A percentile compares a stretch with the other conserved stretches of the same genome.
These are phyloP conservation scores for Saururus chinensis DNA, from an alignment of 164 flowering plant genomes.

Conservation along the genomic window DNA sequence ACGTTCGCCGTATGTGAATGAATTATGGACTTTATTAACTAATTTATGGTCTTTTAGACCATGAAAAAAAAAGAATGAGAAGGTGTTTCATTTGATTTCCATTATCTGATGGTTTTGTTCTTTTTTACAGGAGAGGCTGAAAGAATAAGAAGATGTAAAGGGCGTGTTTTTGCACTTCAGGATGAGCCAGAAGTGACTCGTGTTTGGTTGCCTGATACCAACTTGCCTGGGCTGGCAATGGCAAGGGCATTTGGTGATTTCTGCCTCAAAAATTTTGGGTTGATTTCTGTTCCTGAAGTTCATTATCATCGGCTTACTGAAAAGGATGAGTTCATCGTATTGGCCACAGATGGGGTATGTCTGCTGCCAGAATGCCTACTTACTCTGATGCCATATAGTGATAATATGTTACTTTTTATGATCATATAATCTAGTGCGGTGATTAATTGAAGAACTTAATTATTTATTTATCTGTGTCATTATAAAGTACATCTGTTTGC, in stretches of 20 bases:
- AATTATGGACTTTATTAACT: not conserved
- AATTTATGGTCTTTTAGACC: too few relatives aligned
- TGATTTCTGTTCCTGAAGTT: conserved; percentile 81
- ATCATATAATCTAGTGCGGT: not conserved
- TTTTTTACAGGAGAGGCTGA: conserved; percentile 71
- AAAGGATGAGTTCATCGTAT: conserved; percentile 74
- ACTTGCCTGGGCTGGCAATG: conserved; percentile 96
- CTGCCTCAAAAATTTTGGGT: conserved; percentile 91
- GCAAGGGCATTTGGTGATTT: conserved; percentile 99
- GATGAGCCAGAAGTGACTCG: conserved; percentile 92
- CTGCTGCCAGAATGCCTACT: conserved; percentile 19
- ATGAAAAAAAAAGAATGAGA: too few relatives aligned
- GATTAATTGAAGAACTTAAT: too few relatives aligned
- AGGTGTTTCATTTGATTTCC: too few relatives aligned
- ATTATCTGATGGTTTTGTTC: not conserved
- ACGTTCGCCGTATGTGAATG: too few relatives aligned
- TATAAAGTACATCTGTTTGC: too few relatives aligned
- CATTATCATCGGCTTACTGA: conserved; percentile 69
- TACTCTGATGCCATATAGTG: not conserved
- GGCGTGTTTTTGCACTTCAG: conserved; percentile 92
- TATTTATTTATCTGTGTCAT: too few relatives aligned
- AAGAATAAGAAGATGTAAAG: conserved; percentile 82
- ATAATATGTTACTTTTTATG: not conserved
- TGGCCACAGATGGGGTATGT: conserved; percentile 96
- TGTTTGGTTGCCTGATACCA: conserved; percentile 83